Evolutionary conservation across 2,329 filamentous ascomycete species (phyloP), one percentile per base, ranked within the genome.

Genomic region (Stemphylium vesicarium): DNA sequence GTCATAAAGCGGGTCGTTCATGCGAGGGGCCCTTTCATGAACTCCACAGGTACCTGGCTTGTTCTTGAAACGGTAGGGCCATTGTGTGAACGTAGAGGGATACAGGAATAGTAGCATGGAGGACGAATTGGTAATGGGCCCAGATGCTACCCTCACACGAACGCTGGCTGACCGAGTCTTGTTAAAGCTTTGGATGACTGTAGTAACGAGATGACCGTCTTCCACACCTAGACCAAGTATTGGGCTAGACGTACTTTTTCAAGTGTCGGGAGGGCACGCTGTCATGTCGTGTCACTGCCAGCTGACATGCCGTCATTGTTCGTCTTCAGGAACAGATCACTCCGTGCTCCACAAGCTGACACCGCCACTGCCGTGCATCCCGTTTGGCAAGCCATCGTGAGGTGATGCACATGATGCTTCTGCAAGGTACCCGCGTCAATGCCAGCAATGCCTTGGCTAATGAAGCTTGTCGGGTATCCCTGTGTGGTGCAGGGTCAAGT

Each of bases 1-100:
- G n/a, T 43, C 50, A 60, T 46, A 38, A 57, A 53, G 45, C 22
- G 22, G 16, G 29, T 26, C 16, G 35, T 49, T 54, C 44, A 58
- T 49, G 50, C 47, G 22, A 38, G 16, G 20, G 20, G 33, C 41
- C 47, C 50, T 45, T 47, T 31, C 7, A 40, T 38, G 36, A 22
- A 36, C 22, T 20, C 11, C 18, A 35, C 9, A 31, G 11, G 22
- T 37, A n/a, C 20, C 24, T 22, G 38, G 33, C 48, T 26, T 13
- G 31, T 16, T 42, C 35, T 37, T 42, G 52, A 51, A 51, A 55
- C 47, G 37, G 29, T 38, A 16, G 41, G 47, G 39, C 20, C 31
- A 32, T 38, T 39, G 15, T 46, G 22, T 38, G 29, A 49, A 45
- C 36, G 24, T 32, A 15, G 31, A 39, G 10, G 33, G 32, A n/a